Conservation (phyloP, 139 green algal genomes). For the Nannochloris sp. region DNA sequence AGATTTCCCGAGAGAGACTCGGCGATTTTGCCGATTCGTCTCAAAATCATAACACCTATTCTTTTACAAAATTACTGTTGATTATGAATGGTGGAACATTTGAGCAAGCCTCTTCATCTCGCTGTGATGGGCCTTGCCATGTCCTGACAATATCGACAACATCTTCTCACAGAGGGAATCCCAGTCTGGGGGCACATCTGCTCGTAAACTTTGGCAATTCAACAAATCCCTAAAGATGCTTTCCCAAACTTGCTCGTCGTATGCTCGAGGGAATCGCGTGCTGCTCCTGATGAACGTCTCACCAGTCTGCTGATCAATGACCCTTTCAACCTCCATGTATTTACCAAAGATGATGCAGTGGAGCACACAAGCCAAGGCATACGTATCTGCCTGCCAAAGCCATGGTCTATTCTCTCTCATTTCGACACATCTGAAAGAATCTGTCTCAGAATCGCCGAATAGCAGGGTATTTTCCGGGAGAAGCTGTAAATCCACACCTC, state of each 20-base stretch:
- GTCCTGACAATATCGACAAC: too few relatives aligned
- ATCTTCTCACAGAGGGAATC: too few relatives aligned
- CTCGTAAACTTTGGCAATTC: conserved; percentile 11
- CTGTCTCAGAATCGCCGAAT: conserved; percentile 23
- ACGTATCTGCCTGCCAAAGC: conserved; percentile 35
- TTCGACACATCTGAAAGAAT: conserved; percentile 41
- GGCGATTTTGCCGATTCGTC: too few relatives aligned
- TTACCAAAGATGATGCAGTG: conserved; percentile 39
- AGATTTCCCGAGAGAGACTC: too few relatives aligned
- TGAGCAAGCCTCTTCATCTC: too few relatives aligned
- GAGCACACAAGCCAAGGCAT: conserved; percentile 20
- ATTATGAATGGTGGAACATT: too few relatives aligned
- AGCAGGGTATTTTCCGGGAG: conserved; percentile 25
- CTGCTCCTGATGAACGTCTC: conserved; percentile 11
- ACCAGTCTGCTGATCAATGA: conserved; percentile 17
- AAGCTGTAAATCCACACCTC: conserved; percentile 36
- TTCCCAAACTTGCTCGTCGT: conserved; percentile 27
- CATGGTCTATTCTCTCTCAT: conserved; percentile 34
- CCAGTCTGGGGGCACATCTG: too few relatives aligned
- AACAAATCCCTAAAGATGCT: conserved; percentile 29
- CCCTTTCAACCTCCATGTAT: conserved; percentile 40
- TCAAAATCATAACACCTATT: too few relatives aligned
- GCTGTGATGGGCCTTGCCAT: too few relatives aligned
- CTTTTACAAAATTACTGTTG: too few relatives aligned
- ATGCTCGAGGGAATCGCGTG: conserved; percentile 27